These are phyloP conservation scores for Starmerella kuoi DNA, from an alignment of 805 yeast species.

Conservation along the genomic window DNA sequence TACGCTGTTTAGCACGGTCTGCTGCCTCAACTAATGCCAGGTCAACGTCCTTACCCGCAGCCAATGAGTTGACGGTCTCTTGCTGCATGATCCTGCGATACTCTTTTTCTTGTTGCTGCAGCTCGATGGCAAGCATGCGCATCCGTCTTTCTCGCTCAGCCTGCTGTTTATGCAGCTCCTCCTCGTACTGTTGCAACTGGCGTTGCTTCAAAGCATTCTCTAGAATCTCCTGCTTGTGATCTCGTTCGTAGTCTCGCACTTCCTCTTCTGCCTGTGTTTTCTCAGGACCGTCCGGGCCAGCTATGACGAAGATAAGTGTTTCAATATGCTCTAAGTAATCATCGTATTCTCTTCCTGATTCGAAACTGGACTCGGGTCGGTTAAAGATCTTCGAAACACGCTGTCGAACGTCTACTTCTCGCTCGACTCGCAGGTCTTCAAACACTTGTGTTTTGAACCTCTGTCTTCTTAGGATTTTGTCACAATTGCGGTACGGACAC, in stretches of 20 bases:
- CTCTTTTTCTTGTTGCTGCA: slow-evolving; percentile 43
- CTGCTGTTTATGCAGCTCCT: slow-evolving; percentile 53
- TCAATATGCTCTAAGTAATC: slow-evolving; percentile 76
- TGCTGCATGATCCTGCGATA: slow-evolving; percentile 35
- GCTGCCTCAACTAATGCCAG: slow-evolving; percentile 43
- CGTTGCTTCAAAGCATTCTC: slow-evolving; percentile 64
- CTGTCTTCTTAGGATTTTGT: slow-evolving; percentile 72
- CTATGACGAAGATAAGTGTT: slow-evolving; percentile 62
- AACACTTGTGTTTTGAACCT: slow-evolving; percentile 85
- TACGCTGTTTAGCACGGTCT: slow-evolving; percentile 45
- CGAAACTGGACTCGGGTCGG: slow-evolving; percentile 65
- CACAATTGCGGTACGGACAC: slow-evolving; percentile 90
- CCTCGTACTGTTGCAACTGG: slow-evolving; percentile 56
- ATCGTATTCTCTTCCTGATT: slow-evolving; percentile 48
- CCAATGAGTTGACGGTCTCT: slow-evolving; percentile 44
- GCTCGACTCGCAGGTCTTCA: slow-evolving; percentile 80
- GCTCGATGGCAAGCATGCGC: slow-evolving; percentile 46
- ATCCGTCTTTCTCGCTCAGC: slow-evolving; percentile 47
- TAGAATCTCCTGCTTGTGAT: slow-evolving; percentile 60
- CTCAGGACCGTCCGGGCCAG: slow-evolving; percentile 56
- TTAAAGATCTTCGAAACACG: slow-evolving; percentile 68
- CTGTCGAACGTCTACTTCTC: slow-evolving; percentile 82
- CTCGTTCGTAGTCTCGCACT: slow-evolving; percentile 50
- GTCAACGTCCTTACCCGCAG: slow-evolving; percentile 35
- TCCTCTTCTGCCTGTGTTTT: slow-evolving; percentile 45